A percentile compares a stretch with the other conserved stretches of the same genome.
Evolutionary conservation across 2,329 filamentous ascomycete species (phyloP).

Genomic region (Pseudonectria buxi): DNA sequence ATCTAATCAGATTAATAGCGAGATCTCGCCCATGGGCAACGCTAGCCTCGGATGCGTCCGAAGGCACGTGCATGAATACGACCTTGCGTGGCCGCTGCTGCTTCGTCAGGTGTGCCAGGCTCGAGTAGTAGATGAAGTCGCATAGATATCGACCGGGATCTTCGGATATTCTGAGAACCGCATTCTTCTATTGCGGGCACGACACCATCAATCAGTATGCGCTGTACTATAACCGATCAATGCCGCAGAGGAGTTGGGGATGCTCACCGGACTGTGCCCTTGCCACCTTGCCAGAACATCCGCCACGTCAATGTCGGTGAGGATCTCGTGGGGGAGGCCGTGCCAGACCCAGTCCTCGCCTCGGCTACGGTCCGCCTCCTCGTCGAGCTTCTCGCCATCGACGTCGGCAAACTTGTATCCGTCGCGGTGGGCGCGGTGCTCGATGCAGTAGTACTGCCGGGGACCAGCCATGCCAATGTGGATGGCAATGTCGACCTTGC

Average conservation of each 20-base stretch:
- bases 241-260: background rate
- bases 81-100: slow-evolving; percentile 43
- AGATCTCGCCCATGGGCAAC: slow-evolving; percentile 46
- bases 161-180: slow-evolving; percentile 53
- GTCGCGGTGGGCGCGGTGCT: slow-evolving; percentile 63
- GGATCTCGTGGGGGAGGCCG: slow-evolving; percentile 47
- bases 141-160: slow-evolving; percentile 70
- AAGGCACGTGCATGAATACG: slow-evolving; percentile 68
- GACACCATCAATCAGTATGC: slow-evolving; percentile 6
- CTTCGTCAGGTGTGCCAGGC: slow-evolving; percentile 51
- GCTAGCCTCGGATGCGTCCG: slow-evolving; percentile 43
- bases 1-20: slow-evolving; percentile 47
- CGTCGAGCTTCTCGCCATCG: slow-evolving; percentile 53
- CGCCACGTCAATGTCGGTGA: slow-evolving; percentile 50
- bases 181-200: slow-evolving; percentile 24
- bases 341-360: slow-evolving; percentile 48
- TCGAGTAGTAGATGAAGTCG: slow-evolving; percentile 72
- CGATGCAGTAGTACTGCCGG: slow-evolving; percentile 59
- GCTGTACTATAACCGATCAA: no score
- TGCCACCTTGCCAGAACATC: slow-evolving; percentile 52
- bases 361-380: slow-evolving; percentile 42
- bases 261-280: slow-evolving; percentile 39
- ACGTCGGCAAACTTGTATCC: slow-evolving; percentile 66
- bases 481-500: slow-evolving; percentile 56
- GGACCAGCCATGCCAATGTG: slow-evolving; percentile 76